Percentiles rank a stretch among this genome's conserved stretches.
These are phyloP conservation scores for apple (Malus domestica) DNA, from an alignment of 306 rosid species.

Conservation along the genomic window ASM211411v1 NC_041792.1:28912407-28912906, in stretches of 20 bases:
- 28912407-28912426: neutral
- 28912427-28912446: neutral
- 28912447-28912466: constrained; percentile 3
- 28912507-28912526: constrained; percentile 23
- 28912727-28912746: constrained; percentile 34
- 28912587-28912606: constrained; percentile 83
- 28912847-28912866: constrained; percentile 99
- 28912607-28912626: constrained; percentile 81
- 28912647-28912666: constrained; percentile 17
- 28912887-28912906: constrained; percentile 96
- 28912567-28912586: constrained; percentile 74
- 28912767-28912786: constrained; percentile 56
- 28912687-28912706: constrained; percentile 31
- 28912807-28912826: constrained; percentile 84
- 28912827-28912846: constrained; percentile 75
- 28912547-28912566: constrained; percentile 91
- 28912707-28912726: constrained; percentile 34
- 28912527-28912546: constrained; percentile 83
- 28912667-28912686: constrained; percentile 12
- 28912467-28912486: neutral
- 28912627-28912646: constrained; percentile 28
- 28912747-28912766: constrained; percentile 77
- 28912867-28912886: constrained; percentile 92
- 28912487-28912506: neutral
- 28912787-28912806: constrained; percentile 83